These are phyloP conservation scores for Arctium lappa DNA, from an alignment of 129 eudicot species.

Conservation along the genomic window DNA sequence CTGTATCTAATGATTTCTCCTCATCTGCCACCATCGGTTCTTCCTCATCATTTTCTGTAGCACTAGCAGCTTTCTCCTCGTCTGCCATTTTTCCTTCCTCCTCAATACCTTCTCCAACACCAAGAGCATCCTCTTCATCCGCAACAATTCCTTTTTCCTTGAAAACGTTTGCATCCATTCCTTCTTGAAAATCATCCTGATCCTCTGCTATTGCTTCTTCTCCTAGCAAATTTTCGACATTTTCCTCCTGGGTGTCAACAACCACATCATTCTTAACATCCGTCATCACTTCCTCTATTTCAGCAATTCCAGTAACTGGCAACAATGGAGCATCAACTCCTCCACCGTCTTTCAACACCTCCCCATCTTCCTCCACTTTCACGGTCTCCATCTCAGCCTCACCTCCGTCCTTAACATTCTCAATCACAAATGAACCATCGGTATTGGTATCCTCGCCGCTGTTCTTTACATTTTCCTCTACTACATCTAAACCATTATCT, in stretches of 20 bases:
- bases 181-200: conserved; percentile 8
- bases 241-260: neutral
- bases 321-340: conserved; percentile 6
- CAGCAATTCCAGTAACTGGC: conserved; percentile 18
- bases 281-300: conserved; percentile 5
- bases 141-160: neutral
- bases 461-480: neutral
- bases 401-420: neutral
- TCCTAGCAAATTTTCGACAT: neutral
- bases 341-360: neutral
- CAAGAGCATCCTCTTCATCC: neutral
- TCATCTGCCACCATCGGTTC: conserved; percentile 18
- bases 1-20: conserved; percentile 17
- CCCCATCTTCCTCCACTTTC: conserved; percentile 4
- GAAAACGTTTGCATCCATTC: neutral
- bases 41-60: conserved; percentile 13
- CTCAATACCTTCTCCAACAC: conserved; percentile 7
- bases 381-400: conserved; percentile 11
- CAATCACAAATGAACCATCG: neutral
- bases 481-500: conserved; percentile 10
- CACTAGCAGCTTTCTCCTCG: conserved; percentile 22
- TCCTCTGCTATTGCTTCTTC: neutral
- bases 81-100: conserved; percentile 31
- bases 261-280: conserved; percentile 18
- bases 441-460: conserved; percentile 8